Evolutionary conservation across 176 grass and related monocot species (phyloP).

Genomic region (Aegilops longissima): DNA sequence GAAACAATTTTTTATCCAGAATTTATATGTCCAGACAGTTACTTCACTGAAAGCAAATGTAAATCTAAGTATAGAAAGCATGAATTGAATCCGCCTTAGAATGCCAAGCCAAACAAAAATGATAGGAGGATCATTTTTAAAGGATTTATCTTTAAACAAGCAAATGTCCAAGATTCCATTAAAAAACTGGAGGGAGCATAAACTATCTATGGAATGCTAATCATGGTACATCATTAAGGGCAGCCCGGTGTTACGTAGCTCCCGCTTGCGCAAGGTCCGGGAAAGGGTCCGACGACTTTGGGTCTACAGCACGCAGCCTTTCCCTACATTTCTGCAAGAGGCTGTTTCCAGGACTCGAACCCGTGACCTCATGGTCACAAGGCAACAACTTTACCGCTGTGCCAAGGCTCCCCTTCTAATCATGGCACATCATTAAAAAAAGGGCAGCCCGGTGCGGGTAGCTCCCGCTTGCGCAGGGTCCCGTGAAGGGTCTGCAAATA

Average conservation of each 20-base stretch:
- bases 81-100: not conserved
- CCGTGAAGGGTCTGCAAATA: not conserved
- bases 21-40: not conserved
- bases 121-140: not conserved
- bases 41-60: not conserved
- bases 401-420: no score
- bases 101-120: not conserved
- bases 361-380: no score
- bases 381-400: no score
- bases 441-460: no score
- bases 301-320: no score
- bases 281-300: no score
- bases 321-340: no score
- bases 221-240: not conserved
- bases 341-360: no score
- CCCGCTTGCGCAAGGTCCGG: no score
- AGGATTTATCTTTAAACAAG: not conserved
- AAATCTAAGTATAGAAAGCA: not conserved
- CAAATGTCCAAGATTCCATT: not conserved
- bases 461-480: no score
- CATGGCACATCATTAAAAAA: no score
- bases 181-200: not conserved
- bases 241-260: no score
- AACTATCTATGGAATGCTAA: not conserved
- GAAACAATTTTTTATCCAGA: not conserved